Evolutionary conservation across 257 asterid species (phyloP), one percentile per base, ranked within the genome.

Genomic region (Solanum boliviense): DNA sequence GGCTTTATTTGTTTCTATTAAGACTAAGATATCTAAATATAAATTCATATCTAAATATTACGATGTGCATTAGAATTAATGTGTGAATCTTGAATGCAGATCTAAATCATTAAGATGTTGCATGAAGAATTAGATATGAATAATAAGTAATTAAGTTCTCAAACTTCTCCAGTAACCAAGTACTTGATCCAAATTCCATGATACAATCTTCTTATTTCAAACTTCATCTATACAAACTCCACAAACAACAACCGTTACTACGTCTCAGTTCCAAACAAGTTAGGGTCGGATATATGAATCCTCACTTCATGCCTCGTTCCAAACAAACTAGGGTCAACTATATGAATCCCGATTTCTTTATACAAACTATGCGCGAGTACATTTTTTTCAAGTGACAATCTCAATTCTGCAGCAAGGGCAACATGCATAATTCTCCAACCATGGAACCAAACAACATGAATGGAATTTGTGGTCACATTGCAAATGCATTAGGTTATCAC

Each of bases 391-490:
- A 76, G 89, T 68, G 79, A 89, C 87, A 70, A 94, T 93, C 81
- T 88, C 78, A 90, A 89, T 75, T 83, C 87, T 86, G 52, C 91
- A 89, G 68, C 91, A 89, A 82, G 91, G 91, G 65, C 89, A 84
- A 71, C 65, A 16, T 5, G 83, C 25, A 88, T 88, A 46, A 21
- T 70, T 83, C 62, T 88, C 76, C 5, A 88, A 74, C 89, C 84
- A 88, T 46, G 89, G 89, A 25, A 88, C 87, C 89, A 83, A 88
- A 88, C 89, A 88, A 48, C 60, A 29, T 2, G 89, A 82, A 62
- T 88, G 89, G 73, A 82, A 88, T 62, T 74, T 82, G 44, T 88
- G 89, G 71, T 76, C 58, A 68, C 89, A 88, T 23, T 65, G 89
- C 84, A 88, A 46, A 32, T 68, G 89, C 87, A 83, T 83, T 67